These are phyloP conservation scores for Naganishia sp. DNA, from an alignment of 1,284 basidiomycete genomes.

Conservation along the genomic window DNA sequence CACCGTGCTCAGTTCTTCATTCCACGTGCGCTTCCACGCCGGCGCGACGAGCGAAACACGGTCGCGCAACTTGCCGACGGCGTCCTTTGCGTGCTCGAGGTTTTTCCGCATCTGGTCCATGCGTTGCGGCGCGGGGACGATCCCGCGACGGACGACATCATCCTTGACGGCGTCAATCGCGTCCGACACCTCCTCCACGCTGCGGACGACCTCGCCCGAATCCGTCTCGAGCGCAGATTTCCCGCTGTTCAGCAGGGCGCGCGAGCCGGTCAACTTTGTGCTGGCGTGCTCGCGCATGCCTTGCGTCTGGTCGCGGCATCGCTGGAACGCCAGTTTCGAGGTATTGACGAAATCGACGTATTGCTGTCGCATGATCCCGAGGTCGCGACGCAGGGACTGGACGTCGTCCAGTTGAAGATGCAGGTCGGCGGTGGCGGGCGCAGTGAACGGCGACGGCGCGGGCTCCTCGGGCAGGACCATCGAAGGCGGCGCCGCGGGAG, in stretches of 20 bases:
- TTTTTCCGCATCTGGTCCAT: constrained; percentile 75
- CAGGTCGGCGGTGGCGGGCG: constrained; percentile 57
- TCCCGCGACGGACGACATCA: constrained; percentile 85
- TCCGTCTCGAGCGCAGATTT: constrained; percentile 85
- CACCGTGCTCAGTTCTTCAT: constrained; percentile 90
- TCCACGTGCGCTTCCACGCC: constrained; percentile 99
- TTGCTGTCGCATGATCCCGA: constrained; percentile 89
- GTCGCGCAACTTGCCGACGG: constrained; percentile 75
- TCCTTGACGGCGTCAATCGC: constrained; percentile 85
- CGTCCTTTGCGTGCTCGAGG: constrained; percentile 67
- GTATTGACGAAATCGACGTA: constrained; percentile 90
- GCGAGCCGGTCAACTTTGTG: constrained; percentile 77
- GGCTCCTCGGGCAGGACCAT: constrained; percentile 3
- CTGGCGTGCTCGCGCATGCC: constrained; percentile 82
- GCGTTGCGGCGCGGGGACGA: constrained; percentile 75
- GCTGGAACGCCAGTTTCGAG: constrained; percentile 78
- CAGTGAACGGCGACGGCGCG: neutral
- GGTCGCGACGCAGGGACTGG: constrained; percentile 85
- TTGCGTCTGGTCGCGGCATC: constrained; percentile 77
- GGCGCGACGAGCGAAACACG: constrained; percentile 89
- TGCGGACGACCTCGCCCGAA: constrained; percentile 85
- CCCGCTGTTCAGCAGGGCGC: constrained; percentile 85
- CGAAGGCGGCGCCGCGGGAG: constrained; percentile 2
- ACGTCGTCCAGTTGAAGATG: constrained; percentile 92
- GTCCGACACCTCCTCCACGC: constrained; percentile 92